Evolutionary conservation across 192 early-diverging fungal species (phyloP), one percentile per base, ranked within the genome.

Genomic region (Entomortierella beljakovae): DNA sequence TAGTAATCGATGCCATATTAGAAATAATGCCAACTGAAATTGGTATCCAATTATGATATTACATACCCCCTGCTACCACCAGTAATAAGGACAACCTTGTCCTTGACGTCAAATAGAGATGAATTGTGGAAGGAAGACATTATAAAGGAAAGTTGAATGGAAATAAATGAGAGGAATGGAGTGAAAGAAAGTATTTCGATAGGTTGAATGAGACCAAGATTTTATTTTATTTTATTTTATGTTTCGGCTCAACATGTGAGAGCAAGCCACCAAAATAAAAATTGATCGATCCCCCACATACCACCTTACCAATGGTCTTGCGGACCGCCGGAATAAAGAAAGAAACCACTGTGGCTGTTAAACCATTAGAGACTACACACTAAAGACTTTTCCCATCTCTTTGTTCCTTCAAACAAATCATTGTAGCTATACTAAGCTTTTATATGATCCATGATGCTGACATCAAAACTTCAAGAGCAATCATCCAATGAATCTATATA

Each of bases 81-180:
- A 34, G 93, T 96, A 42, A 96, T 85, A 38, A 96, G 84, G 26
- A 91, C 93, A 33, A 93, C 90, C 81, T 96, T 95, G 81, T 87
- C 90, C 64, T 90, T 87, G 56, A 94, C 89, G 11, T 82, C 87
- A 72, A 89, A 92, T 33, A 89, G 85, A 6, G 73, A 73, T 53
- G 89, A 81, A 38, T 79, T 48, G 55, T 89, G 86, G 87, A 91
- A 88, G 43, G 80, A 79, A 22, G 75, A 79, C 61, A 70, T 70
- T 42, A 49, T 61, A 10, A 25, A 52, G 32, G 34, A 18, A 58
- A 62, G 53, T 6, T 22, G 6, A 33, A 57, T 29, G 22, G 43
- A 29, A 52, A 20, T 18, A 50, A 31, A 34, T 55, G 25, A 28
- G 49, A 53, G 20, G 26, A 43, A 54, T 26, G 26, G 35, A 22